phyloP scores from a whole-genome alignment of 306 rosid species.

The Inga oerstediana region DNA sequence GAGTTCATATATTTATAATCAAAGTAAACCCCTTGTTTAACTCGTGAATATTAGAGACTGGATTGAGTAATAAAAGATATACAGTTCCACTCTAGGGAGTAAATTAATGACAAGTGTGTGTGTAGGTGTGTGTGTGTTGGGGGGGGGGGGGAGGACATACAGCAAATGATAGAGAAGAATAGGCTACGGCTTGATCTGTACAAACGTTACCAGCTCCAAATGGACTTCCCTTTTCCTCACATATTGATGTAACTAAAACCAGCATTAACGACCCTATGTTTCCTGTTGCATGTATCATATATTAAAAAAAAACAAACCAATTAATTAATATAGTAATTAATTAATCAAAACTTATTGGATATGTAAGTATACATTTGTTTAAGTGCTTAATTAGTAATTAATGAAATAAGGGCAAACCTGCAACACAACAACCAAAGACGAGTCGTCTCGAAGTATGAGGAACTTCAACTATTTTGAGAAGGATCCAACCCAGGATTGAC shows the following conservation, averaged over 20 bases:
- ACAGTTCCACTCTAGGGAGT: too few species aligned
- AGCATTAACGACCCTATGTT: background rate
- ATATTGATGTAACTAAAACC: background rate
- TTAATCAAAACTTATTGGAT: too few species aligned
- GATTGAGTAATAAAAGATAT: too few species aligned
- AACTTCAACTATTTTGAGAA: background rate
- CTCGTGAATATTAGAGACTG: too few species aligned
- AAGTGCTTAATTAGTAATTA: background rate
- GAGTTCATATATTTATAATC: too few species aligned
- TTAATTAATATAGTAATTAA: too few species aligned
- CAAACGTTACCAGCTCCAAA: constrained; percentile 17
- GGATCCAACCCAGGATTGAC: constrained; percentile 4
- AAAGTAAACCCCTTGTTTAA: too few species aligned
- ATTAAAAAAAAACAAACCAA: background rate
- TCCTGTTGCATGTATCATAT: background rate
- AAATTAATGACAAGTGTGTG: too few species aligned
- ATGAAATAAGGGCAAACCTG: background rate
- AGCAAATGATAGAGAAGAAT: background rate
- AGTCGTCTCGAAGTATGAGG: background rate
- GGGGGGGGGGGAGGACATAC: background rate
- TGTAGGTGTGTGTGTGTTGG: too few species aligned
- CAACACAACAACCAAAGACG: constrained; percentile 6
- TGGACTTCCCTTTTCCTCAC: constrained; percentile 4
- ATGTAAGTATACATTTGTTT: too few species aligned
- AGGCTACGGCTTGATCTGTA: background rate